Percentiles rank a stretch among this genome's conserved stretches.
Evolutionary conservation across 129 eudicot species (phyloP).

Genomic region (Centaurea solstitialis): DNA sequence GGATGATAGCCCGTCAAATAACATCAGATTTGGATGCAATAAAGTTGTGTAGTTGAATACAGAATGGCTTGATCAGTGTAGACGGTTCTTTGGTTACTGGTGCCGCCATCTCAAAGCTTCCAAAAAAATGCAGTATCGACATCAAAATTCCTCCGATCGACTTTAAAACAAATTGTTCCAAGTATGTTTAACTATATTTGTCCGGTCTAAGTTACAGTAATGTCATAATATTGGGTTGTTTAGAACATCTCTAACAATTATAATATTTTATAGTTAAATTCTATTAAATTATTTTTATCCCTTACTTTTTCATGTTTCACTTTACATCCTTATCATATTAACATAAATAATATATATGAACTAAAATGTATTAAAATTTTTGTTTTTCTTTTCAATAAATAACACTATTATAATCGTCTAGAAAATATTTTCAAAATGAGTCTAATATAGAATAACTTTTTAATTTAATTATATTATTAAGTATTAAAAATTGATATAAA

Average conservation of each 20-base stretch:
- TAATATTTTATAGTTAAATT: too few species aligned
- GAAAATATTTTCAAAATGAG: too few species aligned
- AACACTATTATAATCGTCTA: too few species aligned
- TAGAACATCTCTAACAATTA: background rate
- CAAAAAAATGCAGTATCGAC: conserved; percentile 18
- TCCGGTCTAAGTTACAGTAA: background rate
- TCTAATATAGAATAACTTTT: too few species aligned
- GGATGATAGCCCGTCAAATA: conserved; percentile 10
- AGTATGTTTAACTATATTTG: conserved; percentile 9
- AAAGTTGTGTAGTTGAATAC: conserved; percentile 19
- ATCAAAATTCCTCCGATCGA: conserved; percentile 15
- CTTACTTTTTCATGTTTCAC: too few species aligned
- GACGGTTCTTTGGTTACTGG: background rate
- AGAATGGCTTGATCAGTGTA: background rate
- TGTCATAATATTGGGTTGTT: background rate
- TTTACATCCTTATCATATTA: too few species aligned
- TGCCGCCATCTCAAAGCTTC: conserved; percentile 20
- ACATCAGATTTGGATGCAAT: conserved; percentile 13
- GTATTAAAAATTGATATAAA: too few species aligned
- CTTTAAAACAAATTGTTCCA: conserved; percentile 10
- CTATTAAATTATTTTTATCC: too few species aligned
- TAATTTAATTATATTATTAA: too few species aligned
- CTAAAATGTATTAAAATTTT: too few species aligned
- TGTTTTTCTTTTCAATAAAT: too few species aligned
- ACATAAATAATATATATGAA: too few species aligned